phyloP scores from a whole-genome alignment of 2,329 filamentous ascomycete genomes.

The Aspergillus sp. region DNA sequence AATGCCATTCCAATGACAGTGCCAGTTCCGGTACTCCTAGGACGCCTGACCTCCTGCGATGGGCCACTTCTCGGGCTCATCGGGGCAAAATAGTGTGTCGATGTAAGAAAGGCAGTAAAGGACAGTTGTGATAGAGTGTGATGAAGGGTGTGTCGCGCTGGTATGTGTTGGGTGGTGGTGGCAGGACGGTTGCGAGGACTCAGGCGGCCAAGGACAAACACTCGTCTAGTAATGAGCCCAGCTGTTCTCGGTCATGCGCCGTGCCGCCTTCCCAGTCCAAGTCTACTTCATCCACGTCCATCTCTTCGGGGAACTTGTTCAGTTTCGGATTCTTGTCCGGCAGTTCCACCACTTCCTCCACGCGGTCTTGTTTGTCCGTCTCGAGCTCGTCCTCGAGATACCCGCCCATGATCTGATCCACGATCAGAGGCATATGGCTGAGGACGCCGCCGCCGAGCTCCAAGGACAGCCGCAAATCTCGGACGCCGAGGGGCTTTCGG shows the following conservation, averaged over 20 bases:
- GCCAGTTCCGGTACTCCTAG: conserved; percentile 21
- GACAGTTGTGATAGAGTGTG: background rate
- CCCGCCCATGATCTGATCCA: conserved; percentile 65
- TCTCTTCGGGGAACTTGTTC: conserved; percentile 29
- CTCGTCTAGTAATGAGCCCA: conserved; percentile 39
- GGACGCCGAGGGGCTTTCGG: conserved; percentile 69
- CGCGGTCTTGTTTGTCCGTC: conserved; percentile 35
- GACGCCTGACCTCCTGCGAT: conserved; percentile 29
- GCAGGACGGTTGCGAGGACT: conserved; percentile 16
- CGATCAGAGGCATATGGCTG: conserved; percentile 72
- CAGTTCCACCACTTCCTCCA: conserved; percentile 22
- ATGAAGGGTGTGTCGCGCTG: background rate
- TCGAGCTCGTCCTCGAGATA: conserved; percentile 77
- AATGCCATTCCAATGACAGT: conserved; percentile 14
- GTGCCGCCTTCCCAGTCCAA: conserved; percentile 40
- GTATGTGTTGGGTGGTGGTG: conserved; percentile 6
- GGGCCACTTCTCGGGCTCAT: conserved; percentile 4
- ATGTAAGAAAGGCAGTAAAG: background rate
- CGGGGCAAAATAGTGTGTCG: background rate
- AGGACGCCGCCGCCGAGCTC: conserved; percentile 74
- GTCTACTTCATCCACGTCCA: conserved; percentile 40
- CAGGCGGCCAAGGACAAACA: conserved; percentile 42
- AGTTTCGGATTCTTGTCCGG: conserved; percentile 18
- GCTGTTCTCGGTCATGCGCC: conserved; percentile 33
- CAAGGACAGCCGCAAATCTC: conserved; percentile 73